phyloP scores from a whole-genome alignment of 495 filamentous ascomycete genomes.

The Daldinia childiae region DNA sequence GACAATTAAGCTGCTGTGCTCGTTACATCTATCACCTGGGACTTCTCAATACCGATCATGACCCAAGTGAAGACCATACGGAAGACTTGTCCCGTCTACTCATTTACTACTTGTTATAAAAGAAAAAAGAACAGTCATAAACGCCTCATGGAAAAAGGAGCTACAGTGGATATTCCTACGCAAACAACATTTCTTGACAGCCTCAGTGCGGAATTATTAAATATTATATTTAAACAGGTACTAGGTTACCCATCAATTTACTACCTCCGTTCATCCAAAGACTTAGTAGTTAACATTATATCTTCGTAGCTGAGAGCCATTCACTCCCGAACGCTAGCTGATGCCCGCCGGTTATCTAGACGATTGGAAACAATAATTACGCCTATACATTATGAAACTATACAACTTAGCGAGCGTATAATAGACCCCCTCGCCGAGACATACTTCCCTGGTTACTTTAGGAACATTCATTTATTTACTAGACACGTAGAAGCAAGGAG shows the following conservation, averaged over 20 bases:
- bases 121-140: not conserved
- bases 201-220: constrained; percentile 45
- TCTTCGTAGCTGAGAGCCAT: constrained; percentile 32
- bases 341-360: constrained; percentile 34
- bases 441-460: constrained; percentile 22
- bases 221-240: constrained; percentile 45
- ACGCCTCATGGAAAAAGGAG: constrained; percentile 23
- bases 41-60: constrained; percentile 5
- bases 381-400: constrained; percentile 42
- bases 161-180: not conserved
- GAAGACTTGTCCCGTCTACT: not conserved
- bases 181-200: constrained; percentile 21
- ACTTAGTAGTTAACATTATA: constrained; percentile 7
- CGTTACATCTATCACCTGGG: not conserved
- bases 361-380: constrained; percentile 41
- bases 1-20: not conserved
- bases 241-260: not conserved
- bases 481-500: constrained; percentile 38
- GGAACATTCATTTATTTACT: constrained; percentile 39
- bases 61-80: not conserved
- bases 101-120: not conserved
- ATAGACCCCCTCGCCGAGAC: constrained; percentile 25
- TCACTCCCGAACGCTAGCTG: constrained; percentile 32
- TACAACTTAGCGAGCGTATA: constrained; percentile 37
- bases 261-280: not conserved